Evolutionary conservation across 257 asterid species (phyloP).

Genomic region (Salvia rosmarinus): DNA sequence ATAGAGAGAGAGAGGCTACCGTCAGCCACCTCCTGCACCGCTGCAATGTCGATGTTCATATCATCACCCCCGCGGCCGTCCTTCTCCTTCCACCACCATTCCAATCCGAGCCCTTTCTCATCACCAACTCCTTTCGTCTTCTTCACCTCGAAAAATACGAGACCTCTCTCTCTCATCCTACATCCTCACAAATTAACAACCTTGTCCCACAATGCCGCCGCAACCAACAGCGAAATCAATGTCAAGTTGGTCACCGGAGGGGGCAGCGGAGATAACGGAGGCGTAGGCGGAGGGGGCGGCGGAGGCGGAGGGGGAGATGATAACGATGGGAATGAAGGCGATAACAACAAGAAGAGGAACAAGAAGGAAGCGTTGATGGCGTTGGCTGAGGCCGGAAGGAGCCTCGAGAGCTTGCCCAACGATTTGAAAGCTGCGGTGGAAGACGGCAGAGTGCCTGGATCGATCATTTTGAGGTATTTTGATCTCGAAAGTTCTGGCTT

Average conservation of each 20-base stretch:
- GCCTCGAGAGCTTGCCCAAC: constrained; percentile 76
- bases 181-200: constrained; percentile 31
- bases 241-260: constrained; percentile 35
- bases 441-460: constrained; percentile 75
- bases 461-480: constrained; percentile 61
- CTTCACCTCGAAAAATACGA: constrained; percentile 26
- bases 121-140: constrained; percentile 22
- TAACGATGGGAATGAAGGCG: constrained; percentile 35
- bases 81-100: constrained; percentile 30
- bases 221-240: constrained; percentile 35
- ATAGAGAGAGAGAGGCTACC: constrained; percentile 6
- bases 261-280: constrained; percentile 40
- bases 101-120: constrained; percentile 24
- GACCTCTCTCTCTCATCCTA: constrained; percentile 21
- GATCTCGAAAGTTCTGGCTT: constrained; percentile 75
- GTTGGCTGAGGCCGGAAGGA: constrained; percentile 71
- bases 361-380: constrained; percentile 61
- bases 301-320: constrained; percentile 53
- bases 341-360: constrained; percentile 48
- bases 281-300: constrained; percentile 45
- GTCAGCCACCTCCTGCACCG: constrained; percentile 21
- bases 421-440: constrained; percentile 80
- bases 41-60: constrained; percentile 42
- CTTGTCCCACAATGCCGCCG: constrained; percentile 43
- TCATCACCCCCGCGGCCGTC: constrained; percentile 33